phyloP scores from a whole-genome alignment of 768 basidiomycete genomes.

The Boletus pseudo-olivaceus region DNA sequence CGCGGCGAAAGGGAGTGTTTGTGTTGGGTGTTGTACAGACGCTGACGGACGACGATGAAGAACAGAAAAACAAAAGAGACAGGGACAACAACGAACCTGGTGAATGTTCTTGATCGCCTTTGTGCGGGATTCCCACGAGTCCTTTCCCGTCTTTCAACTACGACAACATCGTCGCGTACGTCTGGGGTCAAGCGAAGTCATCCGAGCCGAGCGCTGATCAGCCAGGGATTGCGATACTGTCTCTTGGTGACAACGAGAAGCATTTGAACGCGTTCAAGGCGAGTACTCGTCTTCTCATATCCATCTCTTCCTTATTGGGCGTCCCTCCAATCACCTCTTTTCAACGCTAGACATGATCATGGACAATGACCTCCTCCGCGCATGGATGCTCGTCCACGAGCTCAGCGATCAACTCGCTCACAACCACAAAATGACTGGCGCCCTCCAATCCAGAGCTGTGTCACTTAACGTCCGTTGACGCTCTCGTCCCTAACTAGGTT shows the following conservation, averaged over 20 bases:
- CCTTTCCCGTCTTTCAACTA: background rate
- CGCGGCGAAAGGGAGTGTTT: conserved; percentile 26
- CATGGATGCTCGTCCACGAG: conserved; percentile 79
- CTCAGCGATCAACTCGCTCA: conserved; percentile 78
- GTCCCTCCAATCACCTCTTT: background rate
- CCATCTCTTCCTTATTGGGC: conserved; percentile 5
- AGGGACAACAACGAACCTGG: background rate
- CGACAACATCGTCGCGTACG: background rate
- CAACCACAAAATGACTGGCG: conserved; percentile 71
- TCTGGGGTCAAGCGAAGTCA: background rate
- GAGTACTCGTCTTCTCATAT: conserved; percentile 6
- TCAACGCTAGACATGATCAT: conserved; percentile 35
- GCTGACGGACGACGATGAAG: conserved; percentile 28
- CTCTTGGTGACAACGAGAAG: background rate
- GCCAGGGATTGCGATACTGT: background rate
- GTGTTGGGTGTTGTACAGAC: conserved; percentile 29
- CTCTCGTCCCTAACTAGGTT: conserved; percentile 1
- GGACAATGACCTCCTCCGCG: conserved; percentile 68
- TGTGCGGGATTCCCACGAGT: conserved; percentile 18
- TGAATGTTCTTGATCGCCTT: background rate
- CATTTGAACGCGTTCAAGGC: background rate
- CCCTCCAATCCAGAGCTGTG: conserved; percentile 65
- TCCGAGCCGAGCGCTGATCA: background rate
- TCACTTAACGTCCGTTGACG: conserved; percentile 62
- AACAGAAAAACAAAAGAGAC: background rate